Conservation (phyloP, 2,329 filamentous ascomycete genomes). For the Curvularia verruculosa region DNA sequence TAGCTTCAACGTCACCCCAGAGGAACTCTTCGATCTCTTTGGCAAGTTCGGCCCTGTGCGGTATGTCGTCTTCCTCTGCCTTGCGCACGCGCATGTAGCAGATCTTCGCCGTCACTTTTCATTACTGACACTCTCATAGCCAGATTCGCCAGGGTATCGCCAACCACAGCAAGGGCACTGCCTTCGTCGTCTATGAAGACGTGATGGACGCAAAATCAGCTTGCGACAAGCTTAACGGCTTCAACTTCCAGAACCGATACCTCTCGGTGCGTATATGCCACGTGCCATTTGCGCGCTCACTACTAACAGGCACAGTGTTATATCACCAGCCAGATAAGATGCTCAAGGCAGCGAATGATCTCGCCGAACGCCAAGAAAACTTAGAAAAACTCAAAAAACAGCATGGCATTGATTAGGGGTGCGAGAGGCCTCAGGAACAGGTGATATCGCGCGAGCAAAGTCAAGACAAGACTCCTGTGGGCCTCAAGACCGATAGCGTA, state of each 20-base stretch:
- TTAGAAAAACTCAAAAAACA: constrained; percentile 98
- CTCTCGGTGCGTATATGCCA: constrained; percentile 73
- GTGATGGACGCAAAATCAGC: constrained; percentile 98
- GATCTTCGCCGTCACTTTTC: background rate
- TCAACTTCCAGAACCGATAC: constrained; percentile 99
- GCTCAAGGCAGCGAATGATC: constrained; percentile 87
- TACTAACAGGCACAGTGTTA: constrained; percentile 58
- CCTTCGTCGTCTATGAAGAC: constrained; percentile 99
- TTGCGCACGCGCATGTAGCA: constrained; percentile 10
- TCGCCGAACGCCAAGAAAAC: constrained; percentile 92
- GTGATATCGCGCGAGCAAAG: constrained; percentile 41
- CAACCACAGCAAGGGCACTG: constrained; percentile 96
- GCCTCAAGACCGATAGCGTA: constrained; percentile 43
- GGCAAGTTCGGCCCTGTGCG: constrained; percentile 95
- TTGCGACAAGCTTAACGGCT: constrained; percentile 99
- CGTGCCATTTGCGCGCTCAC: constrained; percentile 10
- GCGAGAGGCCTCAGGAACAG: constrained; percentile 57
- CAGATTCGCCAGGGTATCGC: constrained; percentile 99
- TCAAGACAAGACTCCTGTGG: constrained; percentile 44
- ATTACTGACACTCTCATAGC: constrained; percentile 57
- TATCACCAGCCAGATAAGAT: constrained; percentile 82
- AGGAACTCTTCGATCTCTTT: constrained; percentile 98
- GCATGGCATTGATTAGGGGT: constrained; percentile 90
- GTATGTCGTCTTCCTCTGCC: constrained; percentile 60
- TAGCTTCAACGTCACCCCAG: constrained; percentile 98